These are phyloP conservation scores for Starmerella sirachaensis DNA, from an alignment of 805 yeast genomes.

Conservation along the genomic window DNA sequence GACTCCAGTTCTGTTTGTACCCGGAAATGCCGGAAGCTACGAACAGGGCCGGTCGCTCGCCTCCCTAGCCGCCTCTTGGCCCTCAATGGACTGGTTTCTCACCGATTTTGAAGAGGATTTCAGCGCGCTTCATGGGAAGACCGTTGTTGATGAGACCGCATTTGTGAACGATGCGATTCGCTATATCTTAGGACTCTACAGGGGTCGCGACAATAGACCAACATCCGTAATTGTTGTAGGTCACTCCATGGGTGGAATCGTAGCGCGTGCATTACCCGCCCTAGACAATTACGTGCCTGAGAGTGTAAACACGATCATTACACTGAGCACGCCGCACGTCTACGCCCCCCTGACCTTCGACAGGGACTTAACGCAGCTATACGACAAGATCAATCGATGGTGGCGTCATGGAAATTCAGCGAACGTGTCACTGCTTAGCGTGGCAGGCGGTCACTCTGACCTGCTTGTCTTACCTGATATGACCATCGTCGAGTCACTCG, in stretches of 20 bases:
- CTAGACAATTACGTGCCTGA: constrained; percentile 59
- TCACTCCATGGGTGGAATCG: constrained; percentile 98
- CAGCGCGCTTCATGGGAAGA: constrained; percentile 91
- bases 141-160: constrained; percentile 87
- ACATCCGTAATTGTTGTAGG: constrained; percentile 67
- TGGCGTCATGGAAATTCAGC: constrained; percentile 45
- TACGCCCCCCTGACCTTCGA: constrained; percentile 90
- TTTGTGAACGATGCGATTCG: constrained; percentile 76
- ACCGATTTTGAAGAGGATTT: constrained; percentile 94
- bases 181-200: constrained; percentile 61
- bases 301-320: constrained; percentile 72
- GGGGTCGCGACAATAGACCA: constrained; percentile 32
- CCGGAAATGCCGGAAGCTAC: constrained; percentile 95
- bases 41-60: constrained; percentile 88
- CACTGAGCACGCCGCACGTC: constrained; percentile 84
- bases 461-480: constrained; percentile 80
- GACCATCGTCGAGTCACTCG: constrained; percentile 56
- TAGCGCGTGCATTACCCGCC: constrained; percentile 72
- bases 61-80: constrained; percentile 54
- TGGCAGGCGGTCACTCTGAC: constrained; percentile 81
- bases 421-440: constrained; percentile 62
- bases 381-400: constrained; percentile 59
- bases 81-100: constrained; percentile 65
- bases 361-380: constrained; percentile 67
- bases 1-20: constrained; percentile 81